Percentiles rank a stretch among this genome's conserved stretches.
These are phyloP conservation scores for Basidioascus undulatus DNA, from an alignment of 768 basidiomycete species.

Conservation along the genomic window DNA sequence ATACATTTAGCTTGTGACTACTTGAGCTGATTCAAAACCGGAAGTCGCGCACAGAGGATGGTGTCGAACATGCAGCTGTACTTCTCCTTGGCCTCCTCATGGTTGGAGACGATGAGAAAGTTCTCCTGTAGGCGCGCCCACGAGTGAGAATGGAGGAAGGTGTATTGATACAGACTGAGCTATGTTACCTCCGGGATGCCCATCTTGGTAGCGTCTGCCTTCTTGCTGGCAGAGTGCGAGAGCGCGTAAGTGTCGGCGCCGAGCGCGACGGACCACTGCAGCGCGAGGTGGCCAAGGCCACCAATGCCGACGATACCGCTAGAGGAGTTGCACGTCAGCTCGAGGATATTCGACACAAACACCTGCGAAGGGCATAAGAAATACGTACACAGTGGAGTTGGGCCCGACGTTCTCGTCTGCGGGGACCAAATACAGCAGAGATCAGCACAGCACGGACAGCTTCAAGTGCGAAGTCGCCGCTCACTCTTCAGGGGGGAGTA, in stretches of 20 bases:
- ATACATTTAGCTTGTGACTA: no score
- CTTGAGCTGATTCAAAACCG: no score
- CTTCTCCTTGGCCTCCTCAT: slow-evolving; percentile 10
- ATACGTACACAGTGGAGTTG: no score
- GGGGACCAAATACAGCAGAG: no score
- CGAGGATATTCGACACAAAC: no score
- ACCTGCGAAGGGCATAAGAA: no score
- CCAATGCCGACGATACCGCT: slow-evolving; percentile 44
- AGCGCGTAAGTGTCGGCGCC: slow-evolving; percentile 36
- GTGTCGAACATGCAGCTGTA: slow-evolving; percentile 16
- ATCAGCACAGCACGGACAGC: no score
- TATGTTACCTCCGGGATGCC: no score
- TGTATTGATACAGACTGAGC: no score
- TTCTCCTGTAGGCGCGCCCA: no score
- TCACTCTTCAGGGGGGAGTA: slow-evolving; percentile 21
- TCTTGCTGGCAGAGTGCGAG: slow-evolving; percentile 31
- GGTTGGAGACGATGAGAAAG: slow-evolving; percentile 30
- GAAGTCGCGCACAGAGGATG: slow-evolving; percentile 20
- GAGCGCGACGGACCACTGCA: slow-evolving; percentile 29
- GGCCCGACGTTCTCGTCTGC: slow-evolving; percentile 42
- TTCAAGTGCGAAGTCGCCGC: no score
- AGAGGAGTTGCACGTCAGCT: slow-evolving; percentile 37
- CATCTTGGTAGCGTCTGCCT: slow-evolving; percentile 30
- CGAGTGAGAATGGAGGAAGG: no score
- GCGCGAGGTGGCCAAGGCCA: slow-evolving; percentile 22